Conservation (phyloP, 2,329 filamentous ascomycete species). For the Fusarium brachygibbosum region DNA sequence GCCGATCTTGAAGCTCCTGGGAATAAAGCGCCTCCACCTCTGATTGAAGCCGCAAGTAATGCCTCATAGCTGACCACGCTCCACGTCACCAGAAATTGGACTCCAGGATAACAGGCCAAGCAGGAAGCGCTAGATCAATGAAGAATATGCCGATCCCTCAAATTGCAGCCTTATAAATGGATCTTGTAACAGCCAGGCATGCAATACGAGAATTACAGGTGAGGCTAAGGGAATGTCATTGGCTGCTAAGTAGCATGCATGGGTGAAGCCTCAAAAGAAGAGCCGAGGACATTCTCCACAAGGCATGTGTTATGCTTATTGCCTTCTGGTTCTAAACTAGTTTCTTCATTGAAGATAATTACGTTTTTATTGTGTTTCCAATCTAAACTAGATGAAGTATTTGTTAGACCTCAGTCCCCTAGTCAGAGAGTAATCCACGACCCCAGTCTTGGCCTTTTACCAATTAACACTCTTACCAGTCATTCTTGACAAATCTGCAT, state of each 20-base stretch:
- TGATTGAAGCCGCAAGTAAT: neutral
- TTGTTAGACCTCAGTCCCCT: neutral
- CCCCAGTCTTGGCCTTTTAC: neutral
- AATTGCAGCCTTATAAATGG: neutral
- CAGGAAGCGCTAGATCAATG: neutral
- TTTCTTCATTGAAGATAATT: neutral
- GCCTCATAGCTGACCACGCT: neutral
- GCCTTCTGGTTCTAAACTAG: neutral
- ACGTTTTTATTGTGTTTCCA: neutral
- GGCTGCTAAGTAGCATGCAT: neutral
- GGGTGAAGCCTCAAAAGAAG: neutral
- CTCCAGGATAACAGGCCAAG: neutral
- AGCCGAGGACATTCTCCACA: neutral
- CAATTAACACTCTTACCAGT: neutral
- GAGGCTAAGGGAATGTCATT: neutral
- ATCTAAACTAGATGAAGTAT: neutral
- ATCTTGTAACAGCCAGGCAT: neutral
- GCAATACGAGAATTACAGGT: neutral
- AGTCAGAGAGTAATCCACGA: neutral
- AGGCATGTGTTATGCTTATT: too few relatives aligned
- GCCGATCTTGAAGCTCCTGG: neutral
- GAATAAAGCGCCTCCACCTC: neutral
- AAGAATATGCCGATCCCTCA: neutral
- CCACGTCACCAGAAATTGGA: too few relatives aligned
- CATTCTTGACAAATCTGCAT: neutral